These are phyloP conservation scores for Saccharomycopsis crataegensis DNA, from an alignment of 1,139 yeast genomes.

Conservation along the genomic window DNA sequence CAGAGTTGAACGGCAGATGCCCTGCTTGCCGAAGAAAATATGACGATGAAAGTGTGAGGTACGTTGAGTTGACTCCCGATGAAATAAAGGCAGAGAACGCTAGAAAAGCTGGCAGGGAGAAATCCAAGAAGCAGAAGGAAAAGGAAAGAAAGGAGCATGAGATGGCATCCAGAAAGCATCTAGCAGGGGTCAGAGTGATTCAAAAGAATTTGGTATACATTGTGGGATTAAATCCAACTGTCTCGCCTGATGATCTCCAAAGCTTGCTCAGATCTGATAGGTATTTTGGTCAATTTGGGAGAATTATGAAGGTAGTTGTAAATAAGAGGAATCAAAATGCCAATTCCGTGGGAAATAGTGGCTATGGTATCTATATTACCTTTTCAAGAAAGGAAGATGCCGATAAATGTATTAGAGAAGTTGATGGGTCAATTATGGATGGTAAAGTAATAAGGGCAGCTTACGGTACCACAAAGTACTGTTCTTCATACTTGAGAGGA, in stretches of 20 bases:
- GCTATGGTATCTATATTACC: constrained; percentile 93
- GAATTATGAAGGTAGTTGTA: constrained; percentile 87
- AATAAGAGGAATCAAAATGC: constrained; percentile 62
- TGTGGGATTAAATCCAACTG: constrained; percentile 82
- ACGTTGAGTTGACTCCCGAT: constrained; percentile 73
- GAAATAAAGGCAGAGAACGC: constrained; percentile 76
- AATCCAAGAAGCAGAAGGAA: constrained; percentile 82
- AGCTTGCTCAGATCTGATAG: constrained; percentile 79
- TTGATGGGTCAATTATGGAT: constrained; percentile 91
- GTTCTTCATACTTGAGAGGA: constrained; percentile 90
- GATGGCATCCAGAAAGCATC: constrained; percentile 80
- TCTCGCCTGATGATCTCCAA: constrained; percentile 80
- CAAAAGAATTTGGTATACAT: constrained; percentile 97
- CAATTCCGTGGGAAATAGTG: constrained; percentile 49
- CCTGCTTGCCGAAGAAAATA: constrained; percentile 96
- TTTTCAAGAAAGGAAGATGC: constrained; percentile 93
- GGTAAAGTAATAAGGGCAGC: constrained; percentile 88
- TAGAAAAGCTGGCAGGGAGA: constrained; percentile 72
- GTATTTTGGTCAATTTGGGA: constrained; percentile 97
- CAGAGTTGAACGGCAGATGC: constrained; percentile 90
- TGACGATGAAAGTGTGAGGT: constrained; percentile 89
- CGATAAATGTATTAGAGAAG: constrained; percentile 81
- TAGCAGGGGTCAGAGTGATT: constrained; percentile 95
- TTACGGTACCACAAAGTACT: constrained; percentile 98
- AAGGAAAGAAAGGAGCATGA: constrained; percentile 91